These are phyloP conservation scores for Coemansia sp. DNA, from an alignment of 192 early-diverging fungal genomes.

Conservation along the genomic window DNA sequence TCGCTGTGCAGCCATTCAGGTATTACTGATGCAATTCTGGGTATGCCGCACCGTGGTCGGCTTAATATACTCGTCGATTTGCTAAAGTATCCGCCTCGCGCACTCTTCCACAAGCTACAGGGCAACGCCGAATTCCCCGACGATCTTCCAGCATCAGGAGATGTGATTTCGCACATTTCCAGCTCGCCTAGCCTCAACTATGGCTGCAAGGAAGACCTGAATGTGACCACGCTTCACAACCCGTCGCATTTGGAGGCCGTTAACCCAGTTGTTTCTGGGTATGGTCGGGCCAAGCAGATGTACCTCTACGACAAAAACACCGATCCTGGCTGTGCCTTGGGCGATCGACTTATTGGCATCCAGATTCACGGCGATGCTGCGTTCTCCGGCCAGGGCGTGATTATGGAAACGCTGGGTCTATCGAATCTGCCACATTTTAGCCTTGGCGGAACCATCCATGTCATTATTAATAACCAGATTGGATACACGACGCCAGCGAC, in stretches of 20 bases:
- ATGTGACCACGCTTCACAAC: conserved; percentile 92
- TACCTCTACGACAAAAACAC: conserved; percentile 66
- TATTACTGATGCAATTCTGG: conserved; percentile 79
- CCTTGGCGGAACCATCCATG: conserved; percentile 91
- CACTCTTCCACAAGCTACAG: conserved; percentile 92
- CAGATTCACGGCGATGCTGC: conserved; percentile 95
- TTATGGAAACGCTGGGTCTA: conserved; percentile 93
- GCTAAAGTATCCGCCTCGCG: conserved; percentile 74
- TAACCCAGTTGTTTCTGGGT: conserved; percentile 95
- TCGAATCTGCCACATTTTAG: conserved; percentile 96
- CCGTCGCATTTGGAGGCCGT: conserved; percentile 97
- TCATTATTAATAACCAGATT: conserved; percentile 98
- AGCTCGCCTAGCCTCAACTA: conserved; percentile 78
- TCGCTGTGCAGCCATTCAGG: conserved; percentile 62
- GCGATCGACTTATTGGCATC: conserved; percentile 91
- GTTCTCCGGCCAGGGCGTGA: conserved; percentile 86
- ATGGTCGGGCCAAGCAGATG: conserved; percentile 95
- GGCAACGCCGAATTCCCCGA: conserved; percentile 89
- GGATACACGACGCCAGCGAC: conserved; percentile 95
- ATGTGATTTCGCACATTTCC: conserved; percentile 90
- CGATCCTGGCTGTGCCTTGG: conserved; percentile 74
- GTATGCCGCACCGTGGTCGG: conserved; percentile 97
- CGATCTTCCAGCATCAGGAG: conserved; percentile 75
- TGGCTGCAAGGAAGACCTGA: conserved; percentile 56
- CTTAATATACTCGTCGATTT: conserved; percentile 91